Conservation (phyloP, 768 basidiomycete genomes). For the Podaxis sp. region DNA sequence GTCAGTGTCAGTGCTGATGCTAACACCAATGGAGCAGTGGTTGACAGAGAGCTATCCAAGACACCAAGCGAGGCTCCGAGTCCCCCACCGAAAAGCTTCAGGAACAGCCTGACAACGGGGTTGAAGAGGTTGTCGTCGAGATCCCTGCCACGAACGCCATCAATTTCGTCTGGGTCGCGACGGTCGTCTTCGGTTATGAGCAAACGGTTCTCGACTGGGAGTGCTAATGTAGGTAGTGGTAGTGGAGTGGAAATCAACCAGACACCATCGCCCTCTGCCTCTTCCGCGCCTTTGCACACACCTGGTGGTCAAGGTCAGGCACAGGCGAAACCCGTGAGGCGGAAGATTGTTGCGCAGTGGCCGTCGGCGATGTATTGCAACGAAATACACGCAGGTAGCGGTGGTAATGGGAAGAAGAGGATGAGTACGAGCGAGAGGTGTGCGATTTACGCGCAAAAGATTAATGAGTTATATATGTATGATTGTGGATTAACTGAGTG, state of each 20-base stretch:
- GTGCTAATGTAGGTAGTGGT: not conserved
- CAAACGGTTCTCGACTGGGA: slow-evolving; percentile 30
- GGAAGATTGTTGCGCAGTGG: slow-evolving; percentile 34
- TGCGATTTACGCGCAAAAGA: slow-evolving; percentile 72
- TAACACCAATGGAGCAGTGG: slow-evolving; percentile 12
- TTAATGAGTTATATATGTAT: slow-evolving; percentile 73
- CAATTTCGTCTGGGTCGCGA: slow-evolving; percentile 43
- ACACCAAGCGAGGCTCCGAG: slow-evolving; percentile 32
- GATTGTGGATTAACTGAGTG: slow-evolving; percentile 81
- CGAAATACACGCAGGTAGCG: slow-evolving; percentile 43
- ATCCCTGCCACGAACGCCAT: slow-evolving; percentile 66
- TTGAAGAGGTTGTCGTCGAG: slow-evolving; percentile 45
- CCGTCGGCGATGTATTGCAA: slow-evolving; percentile 71
- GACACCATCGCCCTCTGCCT: slow-evolving; percentile 35
- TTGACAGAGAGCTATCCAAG: slow-evolving; percentile 16
- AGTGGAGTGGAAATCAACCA: slow-evolving; percentile 15
- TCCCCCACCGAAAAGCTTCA: slow-evolving; percentile 49
- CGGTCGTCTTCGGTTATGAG: slow-evolving; percentile 29
- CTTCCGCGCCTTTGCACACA: slow-evolving; percentile 17
- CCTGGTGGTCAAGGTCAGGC: slow-evolving; percentile 16
- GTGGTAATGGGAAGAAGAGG: not conserved
- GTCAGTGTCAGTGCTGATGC: slow-evolving; percentile 15
- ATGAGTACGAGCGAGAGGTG: slow-evolving; percentile 54
- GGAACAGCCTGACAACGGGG: slow-evolving; percentile 43
- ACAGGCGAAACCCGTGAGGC: not conserved